Base-by-base conservation (phyloP, 2,329 filamentous ascomycete genomes). In the Epichloe amarillans region DNA sequence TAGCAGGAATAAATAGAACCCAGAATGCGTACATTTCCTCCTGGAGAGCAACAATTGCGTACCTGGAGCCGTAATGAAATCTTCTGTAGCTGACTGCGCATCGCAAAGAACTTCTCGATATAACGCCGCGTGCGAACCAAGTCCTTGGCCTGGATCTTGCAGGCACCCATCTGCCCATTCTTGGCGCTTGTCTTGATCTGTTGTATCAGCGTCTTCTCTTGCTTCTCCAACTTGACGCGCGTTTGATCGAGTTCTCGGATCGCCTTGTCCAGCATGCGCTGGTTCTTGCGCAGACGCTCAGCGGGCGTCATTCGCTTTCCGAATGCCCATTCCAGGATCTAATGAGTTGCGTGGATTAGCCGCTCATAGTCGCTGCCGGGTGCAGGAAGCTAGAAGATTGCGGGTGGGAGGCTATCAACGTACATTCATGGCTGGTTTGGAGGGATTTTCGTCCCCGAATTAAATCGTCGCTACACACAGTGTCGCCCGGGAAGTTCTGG, bases 121-220 rank as follows among this genome's bases (percentile, higher is more conserved):
- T 96, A 96, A 66, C 88, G 80, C 69, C 93, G 79, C 55, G 93
- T 97, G 58, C 93, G 79, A 41, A 98, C 93, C 48, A 98, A 70
- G 67, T 98, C 93, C 69, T 97, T 97, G 42, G 93, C 93, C 68
- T 98, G 93, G 65, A 98, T 95, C 73, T 95, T 95, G 69, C 91
- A 88, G 14, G 93, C 90, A n/a, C 90, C 91, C 79, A 97, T 93
- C 72, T 98, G 91, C 5, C 89, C 89, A 74, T 93, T 95, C 72
- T 98, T 95, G 50, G 93, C 93, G 62, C 87, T 95, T 73, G 95
- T 94, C 75, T 95, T 97, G 72, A 98, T 98, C 64, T 97, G 91
- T 56, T 84, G 78, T 50, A 96, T 84, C 50, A 98, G 76, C 63
- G 95, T 95, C 81, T 96, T 97, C 74, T 98, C 93, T 67, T 98